phyloP scores from a whole-genome alignment of 805 yeast genomes.

The Hermanozyma aechmeae region DNA sequence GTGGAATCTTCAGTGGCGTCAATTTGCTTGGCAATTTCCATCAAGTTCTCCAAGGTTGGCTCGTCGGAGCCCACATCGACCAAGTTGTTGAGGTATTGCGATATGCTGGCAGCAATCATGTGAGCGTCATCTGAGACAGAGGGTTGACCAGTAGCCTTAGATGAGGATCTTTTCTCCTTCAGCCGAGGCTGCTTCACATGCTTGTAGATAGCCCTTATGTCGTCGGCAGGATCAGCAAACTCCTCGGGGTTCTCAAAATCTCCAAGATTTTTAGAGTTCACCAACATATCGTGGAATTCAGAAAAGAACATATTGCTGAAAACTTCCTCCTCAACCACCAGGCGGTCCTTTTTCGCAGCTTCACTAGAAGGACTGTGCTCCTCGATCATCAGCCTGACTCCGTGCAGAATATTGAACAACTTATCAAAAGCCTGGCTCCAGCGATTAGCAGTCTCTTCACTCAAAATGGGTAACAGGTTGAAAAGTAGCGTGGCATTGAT shows the following conservation, averaged over 20 bases:
- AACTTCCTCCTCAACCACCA: conserved; percentile 1
- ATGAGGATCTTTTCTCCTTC: neutral
- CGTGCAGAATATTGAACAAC: neutral
- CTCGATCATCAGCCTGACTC: neutral
- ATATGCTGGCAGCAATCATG: neutral
- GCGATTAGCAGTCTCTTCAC: neutral
- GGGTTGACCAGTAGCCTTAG: neutral
- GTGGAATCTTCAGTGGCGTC: neutral
- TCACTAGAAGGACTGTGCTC: neutral
- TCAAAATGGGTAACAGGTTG: neutral
- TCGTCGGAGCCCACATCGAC: neutral
- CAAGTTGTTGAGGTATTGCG: neutral
- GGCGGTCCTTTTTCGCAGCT: conserved; percentile 1
- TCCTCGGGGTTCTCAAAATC: neutral
- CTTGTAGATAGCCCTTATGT: conserved; percentile 1
- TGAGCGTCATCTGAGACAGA: neutral
- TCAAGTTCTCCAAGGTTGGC: neutral
- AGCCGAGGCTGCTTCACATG: neutral
- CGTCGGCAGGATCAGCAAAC: conserved; percentile 1
- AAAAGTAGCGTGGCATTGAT: conserved; percentile 1
- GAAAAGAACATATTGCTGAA: conserved; percentile 1
- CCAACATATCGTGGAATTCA: conserved; percentile 1
- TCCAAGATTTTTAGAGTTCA: neutral
- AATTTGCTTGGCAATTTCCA: neutral
- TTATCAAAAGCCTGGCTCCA: conserved; percentile 1